Conservation (phyloP, 108 stramenopile genomes). For the Skeletonema marinoi region DNA sequence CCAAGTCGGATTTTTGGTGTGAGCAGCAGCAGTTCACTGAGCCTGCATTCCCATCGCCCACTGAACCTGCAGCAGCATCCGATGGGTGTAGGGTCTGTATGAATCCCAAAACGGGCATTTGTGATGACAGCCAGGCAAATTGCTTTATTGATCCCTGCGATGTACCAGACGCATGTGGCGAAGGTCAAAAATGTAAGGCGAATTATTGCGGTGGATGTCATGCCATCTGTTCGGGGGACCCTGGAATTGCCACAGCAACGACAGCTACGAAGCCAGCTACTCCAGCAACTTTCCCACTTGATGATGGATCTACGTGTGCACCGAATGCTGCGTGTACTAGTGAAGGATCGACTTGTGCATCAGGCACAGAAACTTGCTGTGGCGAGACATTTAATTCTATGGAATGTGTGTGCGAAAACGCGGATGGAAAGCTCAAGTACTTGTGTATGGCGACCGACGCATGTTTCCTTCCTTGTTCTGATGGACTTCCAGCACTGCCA, state of each 20-base stretch:
- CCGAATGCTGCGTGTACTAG: not conserved
- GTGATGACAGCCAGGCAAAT: not conserved
- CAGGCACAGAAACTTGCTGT: not conserved
- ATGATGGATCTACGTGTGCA: not conserved
- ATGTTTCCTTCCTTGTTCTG: not conserved
- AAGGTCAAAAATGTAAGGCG: constrained; percentile 3
- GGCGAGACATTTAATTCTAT: not conserved
- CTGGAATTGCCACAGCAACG: not conserved
- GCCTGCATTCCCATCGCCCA: no score
- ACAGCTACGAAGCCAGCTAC: not conserved
- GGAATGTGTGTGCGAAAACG: not conserved
- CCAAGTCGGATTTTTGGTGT: not conserved
- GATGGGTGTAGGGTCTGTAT: not conserved
- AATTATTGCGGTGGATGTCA: constrained; percentile 34
- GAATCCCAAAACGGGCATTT: not conserved
- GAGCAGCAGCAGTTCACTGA: not conserved
- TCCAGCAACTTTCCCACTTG: not conserved
- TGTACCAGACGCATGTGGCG: not conserved
- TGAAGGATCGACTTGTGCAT: not conserved
- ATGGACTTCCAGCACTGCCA: no score
- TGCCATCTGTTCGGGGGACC: constrained; percentile 3
- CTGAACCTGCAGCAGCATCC: not conserved
- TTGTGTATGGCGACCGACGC: not conserved
- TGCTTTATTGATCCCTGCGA: constrained; percentile 22
- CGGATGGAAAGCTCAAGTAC: not conserved